Percentiles rank a stretch among this genome's conserved stretches.
phyloP scores from a whole-genome alignment of 768 basidiomycete species.

The Boletus barrowsii region DNA sequence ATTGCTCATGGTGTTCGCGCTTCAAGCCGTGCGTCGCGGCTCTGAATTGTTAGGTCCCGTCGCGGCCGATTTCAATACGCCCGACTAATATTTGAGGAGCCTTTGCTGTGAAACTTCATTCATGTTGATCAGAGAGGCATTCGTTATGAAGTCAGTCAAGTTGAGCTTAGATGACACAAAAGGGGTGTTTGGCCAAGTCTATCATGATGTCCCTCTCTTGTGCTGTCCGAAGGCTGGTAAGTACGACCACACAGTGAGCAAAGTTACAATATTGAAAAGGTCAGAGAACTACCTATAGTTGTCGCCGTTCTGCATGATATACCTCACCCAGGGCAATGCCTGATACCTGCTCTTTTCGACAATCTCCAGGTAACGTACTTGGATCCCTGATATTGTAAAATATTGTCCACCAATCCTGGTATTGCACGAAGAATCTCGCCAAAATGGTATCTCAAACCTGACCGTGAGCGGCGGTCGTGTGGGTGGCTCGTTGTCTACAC shows the following conservation, averaged over 20 bases:
- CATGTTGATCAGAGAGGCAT: too few species aligned
- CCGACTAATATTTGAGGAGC: too few species aligned
- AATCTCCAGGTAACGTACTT: slow-evolving; percentile 96
- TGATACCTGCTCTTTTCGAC: slow-evolving; percentile 99
- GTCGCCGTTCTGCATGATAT: slow-evolving; percentile 89
- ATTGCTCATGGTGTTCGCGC: too few species aligned
- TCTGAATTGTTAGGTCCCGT: too few species aligned
- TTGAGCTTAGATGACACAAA: too few species aligned
- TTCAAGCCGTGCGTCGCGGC: too few species aligned
- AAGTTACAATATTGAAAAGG: neutral
- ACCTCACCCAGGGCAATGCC: slow-evolving; percentile 93
- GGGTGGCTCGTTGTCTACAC: slow-evolving; percentile 60
- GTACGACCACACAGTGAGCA: neutral
- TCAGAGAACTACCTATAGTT: slow-evolving; percentile 68
- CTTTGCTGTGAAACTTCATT: too few species aligned
- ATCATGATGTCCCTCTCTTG: slow-evolving; percentile 50
- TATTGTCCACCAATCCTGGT: too few species aligned
- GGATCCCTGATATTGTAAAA: slow-evolving; percentile 96
- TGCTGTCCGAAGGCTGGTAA: slow-evolving; percentile 59
- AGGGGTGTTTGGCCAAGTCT: too few species aligned
- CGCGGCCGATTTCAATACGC: too few species aligned
- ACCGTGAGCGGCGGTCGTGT: slow-evolving; percentile 94
- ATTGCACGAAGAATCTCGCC: too few species aligned
- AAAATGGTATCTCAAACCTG: slow-evolving; percentile 98
- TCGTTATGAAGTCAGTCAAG: too few species aligned